Conservation (phyloP, 2,329 filamentous ascomycete genomes). For the Fusarium floridanum region DNA sequence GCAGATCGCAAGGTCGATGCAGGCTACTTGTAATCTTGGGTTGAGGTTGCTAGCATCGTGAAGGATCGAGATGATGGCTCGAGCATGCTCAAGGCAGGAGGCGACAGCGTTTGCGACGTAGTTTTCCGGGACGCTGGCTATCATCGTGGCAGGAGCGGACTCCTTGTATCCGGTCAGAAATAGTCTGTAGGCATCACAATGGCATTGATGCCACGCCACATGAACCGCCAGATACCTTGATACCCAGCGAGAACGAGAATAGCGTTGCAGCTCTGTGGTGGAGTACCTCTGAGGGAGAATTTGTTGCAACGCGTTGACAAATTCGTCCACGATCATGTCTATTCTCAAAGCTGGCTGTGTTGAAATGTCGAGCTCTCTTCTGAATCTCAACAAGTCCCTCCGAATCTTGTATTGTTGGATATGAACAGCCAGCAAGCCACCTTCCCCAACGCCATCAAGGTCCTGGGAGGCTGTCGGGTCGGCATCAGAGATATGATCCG, state of each 20-base stretch:
- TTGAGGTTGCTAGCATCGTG: conserved; percentile 13
- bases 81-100: conserved; percentile 52
- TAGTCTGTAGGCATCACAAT: conserved; percentile 57
- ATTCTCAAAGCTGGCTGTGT: conserved; percentile 1
- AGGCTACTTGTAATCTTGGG: background rate
- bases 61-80: conserved; percentile 51
- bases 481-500: background rate
- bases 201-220: conserved; percentile 50
- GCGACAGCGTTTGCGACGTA: conserved; percentile 46
- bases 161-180: conserved; percentile 54
- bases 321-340: conserved; percentile 24
- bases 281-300: conserved; percentile 16
- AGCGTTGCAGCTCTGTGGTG: background rate
- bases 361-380: conserved; percentile 22
- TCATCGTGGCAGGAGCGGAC: conserved; percentile 46
- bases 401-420: conserved; percentile 42
- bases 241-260: conserved; percentile 32
- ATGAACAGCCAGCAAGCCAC: conserved; percentile 34
- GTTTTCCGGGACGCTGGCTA: background rate
- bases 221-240: conserved; percentile 25
- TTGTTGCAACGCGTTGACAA: conserved; percentile 13
- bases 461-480: background rate
- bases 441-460: conserved; percentile 15
- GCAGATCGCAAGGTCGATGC: conserved; percentile 14
- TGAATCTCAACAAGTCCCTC: conserved; percentile 43